Evolutionary conservation across 805 yeast species (phyloP).

Genomic region (Metschnikowia proteae): DNA sequence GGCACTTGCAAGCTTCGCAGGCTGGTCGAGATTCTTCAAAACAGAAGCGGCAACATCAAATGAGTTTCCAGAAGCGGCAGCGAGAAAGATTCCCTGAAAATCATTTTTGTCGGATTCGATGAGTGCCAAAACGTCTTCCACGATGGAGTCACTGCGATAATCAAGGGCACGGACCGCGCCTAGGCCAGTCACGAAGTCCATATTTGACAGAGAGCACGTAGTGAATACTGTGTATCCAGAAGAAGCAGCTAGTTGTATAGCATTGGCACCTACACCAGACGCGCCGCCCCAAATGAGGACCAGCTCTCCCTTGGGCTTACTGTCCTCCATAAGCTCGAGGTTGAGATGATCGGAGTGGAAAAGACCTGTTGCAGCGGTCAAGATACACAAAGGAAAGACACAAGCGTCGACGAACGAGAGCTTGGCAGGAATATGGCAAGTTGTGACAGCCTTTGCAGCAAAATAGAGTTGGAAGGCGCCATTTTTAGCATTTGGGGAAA

Average conservation of each 20-base stretch:
- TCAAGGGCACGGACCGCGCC: conserved; percentile 10
- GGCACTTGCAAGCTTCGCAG: conserved; percentile 5
- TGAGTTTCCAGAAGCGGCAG: conserved; percentile 10
- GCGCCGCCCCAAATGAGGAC: conserved; percentile 14
- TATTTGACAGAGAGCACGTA: conserved; percentile 9
- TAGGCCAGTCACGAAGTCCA: conserved; percentile 2
- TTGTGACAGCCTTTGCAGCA: conserved; percentile 6
- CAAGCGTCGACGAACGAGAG: conserved; percentile 9
- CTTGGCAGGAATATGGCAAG: conserved; percentile 5
- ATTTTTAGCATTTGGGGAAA: conserved; percentile 11
- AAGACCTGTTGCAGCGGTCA: conserved; percentile 9
- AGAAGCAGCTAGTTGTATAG: conserved; percentile 13
- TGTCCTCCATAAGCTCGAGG: conserved; percentile 5
- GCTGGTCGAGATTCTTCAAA: conserved; percentile 1
- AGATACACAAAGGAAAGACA: conserved; percentile 7
- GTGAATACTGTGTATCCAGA: conserved; percentile 11
- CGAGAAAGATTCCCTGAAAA: conserved; percentile 11
- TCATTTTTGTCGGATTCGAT: conserved; percentile 1
- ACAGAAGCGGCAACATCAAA: conserved; percentile 7
- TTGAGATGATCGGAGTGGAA: conserved; percentile 7
- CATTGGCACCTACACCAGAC: conserved; percentile 11
- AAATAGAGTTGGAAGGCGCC: conserved; percentile 12
- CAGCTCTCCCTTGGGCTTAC: conserved; percentile 4
- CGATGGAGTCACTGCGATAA: conserved; percentile 6
- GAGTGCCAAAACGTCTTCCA: conserved; percentile 5